These are phyloP conservation scores for Nadsonia commutata DNA, from an alignment of 1,139 yeast species.

Conservation along the genomic window DNA sequence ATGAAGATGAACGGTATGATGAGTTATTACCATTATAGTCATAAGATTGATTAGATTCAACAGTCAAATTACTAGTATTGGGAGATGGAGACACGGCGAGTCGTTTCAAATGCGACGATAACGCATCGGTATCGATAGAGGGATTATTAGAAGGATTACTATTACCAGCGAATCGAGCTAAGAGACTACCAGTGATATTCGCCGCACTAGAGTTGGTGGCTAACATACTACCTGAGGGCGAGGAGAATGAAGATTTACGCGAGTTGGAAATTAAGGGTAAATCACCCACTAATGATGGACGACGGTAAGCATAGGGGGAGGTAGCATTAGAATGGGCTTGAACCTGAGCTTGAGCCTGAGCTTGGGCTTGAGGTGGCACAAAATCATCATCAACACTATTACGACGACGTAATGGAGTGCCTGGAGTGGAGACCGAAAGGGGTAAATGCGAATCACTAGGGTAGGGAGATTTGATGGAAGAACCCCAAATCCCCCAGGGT, in stretches of 20 bases:
- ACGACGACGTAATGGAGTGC: neutral
- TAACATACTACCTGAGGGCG: neutral
- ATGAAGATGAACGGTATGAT: neutral
- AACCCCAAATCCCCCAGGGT: neutral
- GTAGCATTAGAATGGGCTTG: neutral
- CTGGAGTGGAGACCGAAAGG: neutral
- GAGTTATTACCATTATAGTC: neutral
- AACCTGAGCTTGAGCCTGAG: neutral
- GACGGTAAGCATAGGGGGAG: neutral
- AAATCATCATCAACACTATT: neutral
- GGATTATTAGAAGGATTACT: neutral
- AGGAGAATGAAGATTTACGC: neutral
- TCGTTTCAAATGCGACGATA: neutral
- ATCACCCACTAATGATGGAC: neutral
- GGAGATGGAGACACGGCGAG: neutral
- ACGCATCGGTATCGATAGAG: neutral
- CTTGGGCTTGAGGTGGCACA: neutral
- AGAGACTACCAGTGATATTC: neutral
- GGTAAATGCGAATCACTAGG: neutral
- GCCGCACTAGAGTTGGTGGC: neutral
- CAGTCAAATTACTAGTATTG: neutral
- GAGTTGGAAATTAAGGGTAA: neutral
- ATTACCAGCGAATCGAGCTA: neutral
- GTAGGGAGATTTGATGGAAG: neutral
- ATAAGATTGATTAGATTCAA: neutral